phyloP scores from a whole-genome alignment of 1,139 yeast genomes.

The Geotrichum bryndzae region DNA sequence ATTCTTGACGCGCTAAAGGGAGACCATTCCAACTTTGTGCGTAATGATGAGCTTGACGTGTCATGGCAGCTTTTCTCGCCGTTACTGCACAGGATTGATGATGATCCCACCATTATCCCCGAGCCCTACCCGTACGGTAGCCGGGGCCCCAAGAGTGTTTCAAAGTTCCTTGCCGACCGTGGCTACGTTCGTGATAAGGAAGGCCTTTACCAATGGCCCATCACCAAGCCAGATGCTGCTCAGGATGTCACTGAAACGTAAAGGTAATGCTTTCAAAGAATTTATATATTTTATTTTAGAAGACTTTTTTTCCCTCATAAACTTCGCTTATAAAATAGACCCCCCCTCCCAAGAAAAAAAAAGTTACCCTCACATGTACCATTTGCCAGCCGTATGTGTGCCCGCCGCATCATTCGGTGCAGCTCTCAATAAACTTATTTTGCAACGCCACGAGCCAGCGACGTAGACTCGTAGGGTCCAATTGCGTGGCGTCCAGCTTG shows the following conservation, averaged over 20 bases:
- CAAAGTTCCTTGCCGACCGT: conserved; percentile 55
- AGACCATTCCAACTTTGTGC: conserved; percentile 93
- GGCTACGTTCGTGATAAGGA: conserved; percentile 56
- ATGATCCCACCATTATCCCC: conserved; percentile 38
- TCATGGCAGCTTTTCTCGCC: conserved; percentile 95
- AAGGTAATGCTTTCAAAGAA: background rate
- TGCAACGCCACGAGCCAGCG: conserved; percentile 8
- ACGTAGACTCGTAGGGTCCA: conserved; percentile 1
- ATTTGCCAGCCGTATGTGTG: too few species aligned
- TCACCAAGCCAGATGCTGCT: conserved; percentile 21
- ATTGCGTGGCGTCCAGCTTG: conserved; percentile 2
- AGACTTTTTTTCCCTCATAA: background rate
- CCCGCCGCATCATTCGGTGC: background rate
- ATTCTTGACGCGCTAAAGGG: conserved; percentile 87
- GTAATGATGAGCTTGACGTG: conserved; percentile 94
- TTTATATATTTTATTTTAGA: background rate
- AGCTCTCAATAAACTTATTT: conserved; percentile 2
- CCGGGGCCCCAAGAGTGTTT: conserved; percentile 71
- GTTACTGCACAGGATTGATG: conserved; percentile 70
- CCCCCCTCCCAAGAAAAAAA: too few species aligned
- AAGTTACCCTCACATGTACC: too few species aligned
- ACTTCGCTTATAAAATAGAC: too few species aligned
- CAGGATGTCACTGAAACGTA: conserved; percentile 23
- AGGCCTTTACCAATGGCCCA: conserved; percentile 30
- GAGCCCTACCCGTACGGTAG: conserved; percentile 88